A percentile compares a stretch with the other conserved stretches of the same genome.
Conservation (phyloP, 345 rosid genomes). For the Garcia nutans region DNA sequence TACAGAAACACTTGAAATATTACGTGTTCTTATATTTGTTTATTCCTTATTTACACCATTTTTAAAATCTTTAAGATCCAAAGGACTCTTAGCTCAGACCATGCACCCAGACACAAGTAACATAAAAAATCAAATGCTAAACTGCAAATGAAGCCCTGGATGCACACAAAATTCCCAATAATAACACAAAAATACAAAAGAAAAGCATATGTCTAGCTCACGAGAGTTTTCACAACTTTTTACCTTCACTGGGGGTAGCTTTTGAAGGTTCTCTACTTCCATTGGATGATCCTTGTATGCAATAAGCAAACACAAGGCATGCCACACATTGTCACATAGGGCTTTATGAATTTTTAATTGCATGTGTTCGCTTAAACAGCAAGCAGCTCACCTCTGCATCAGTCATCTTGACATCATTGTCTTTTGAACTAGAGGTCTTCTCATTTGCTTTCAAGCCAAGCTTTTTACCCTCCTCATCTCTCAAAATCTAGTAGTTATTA, state of each 20-base stretch:
- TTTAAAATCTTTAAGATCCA: not conserved
- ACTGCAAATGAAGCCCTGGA: not conserved
- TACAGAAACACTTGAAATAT: too few species aligned
- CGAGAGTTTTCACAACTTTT: constrained; percentile 10
- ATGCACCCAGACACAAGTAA: not conserved
- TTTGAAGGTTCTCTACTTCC: constrained; percentile 61
- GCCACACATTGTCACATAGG: not conserved
- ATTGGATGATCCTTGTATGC: constrained; percentile 72
- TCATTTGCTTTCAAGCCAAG: constrained; percentile 61
- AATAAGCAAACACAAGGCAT: too few species aligned
- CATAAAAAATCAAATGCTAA: not conserved
- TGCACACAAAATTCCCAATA: not conserved
- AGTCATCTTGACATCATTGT: constrained; percentile 65
- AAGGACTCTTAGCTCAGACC: not conserved
- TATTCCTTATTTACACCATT: constrained; percentile 5
- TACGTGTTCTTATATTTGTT: too few species aligned
- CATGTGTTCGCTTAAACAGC: constrained; percentile 1
- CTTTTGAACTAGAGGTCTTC: constrained; percentile 56
- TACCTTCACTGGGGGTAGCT: constrained; percentile 59
- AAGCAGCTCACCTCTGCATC: constrained; percentile 61
- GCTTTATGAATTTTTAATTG: not conserved
- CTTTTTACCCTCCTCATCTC: constrained; percentile 88
- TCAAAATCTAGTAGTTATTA: constrained; percentile 49
- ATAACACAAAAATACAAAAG: not conserved
- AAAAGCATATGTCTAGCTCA: not conserved